Evolutionary conservation across 441 rosid species (phyloP).

Genomic region (Viola pubescens): DNA sequence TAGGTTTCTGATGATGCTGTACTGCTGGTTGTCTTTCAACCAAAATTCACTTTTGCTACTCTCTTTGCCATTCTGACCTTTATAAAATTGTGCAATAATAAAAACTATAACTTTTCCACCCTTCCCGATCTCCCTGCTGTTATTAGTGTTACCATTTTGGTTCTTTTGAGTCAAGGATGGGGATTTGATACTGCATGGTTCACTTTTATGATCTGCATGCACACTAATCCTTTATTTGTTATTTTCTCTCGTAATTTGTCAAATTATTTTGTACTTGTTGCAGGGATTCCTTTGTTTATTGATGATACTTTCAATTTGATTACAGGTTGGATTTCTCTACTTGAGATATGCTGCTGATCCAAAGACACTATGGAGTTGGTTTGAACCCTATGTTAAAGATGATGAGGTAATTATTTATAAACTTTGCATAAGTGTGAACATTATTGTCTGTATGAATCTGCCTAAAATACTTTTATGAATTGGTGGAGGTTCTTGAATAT

Average conservation of each 20-base stretch:
- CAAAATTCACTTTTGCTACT: background rate
- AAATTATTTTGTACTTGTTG: slow-evolving; percentile 8
- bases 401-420: slow-evolving; percentile 58
- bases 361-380: slow-evolving; percentile 92
- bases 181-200: slow-evolving; percentile 7
- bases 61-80: slow-evolving; percentile 14
- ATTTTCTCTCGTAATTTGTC: slow-evolving; percentile 2
- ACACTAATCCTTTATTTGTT: background rate
- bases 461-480: too few relatives aligned
- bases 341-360: slow-evolving; percentile 88
- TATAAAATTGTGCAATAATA: slow-evolving; percentile 8
- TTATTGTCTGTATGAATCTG: too few relatives aligned
- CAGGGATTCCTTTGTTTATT: slow-evolving; percentile 9
- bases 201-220: slow-evolving; percentile 8
- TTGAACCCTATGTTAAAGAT: slow-evolving; percentile 76
- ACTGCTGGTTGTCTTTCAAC: slow-evolving; percentile 1
- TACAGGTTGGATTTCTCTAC: slow-evolving; percentile 91
- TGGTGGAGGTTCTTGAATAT: too few relatives aligned
- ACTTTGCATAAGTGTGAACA: too few relatives aligned
- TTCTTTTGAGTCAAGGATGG: slow-evolving; percentile 15
- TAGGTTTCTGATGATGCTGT: slow-evolving; percentile 15
- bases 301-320: slow-evolving; percentile 17
- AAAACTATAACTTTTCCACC: slow-evolving; percentile 11
- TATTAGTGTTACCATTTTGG: slow-evolving; percentile 12
- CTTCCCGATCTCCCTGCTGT: slow-evolving; percentile 7